Conservation (phyloP, 148 eudicot genomes). For the Heliosperma pusillum region DNA sequence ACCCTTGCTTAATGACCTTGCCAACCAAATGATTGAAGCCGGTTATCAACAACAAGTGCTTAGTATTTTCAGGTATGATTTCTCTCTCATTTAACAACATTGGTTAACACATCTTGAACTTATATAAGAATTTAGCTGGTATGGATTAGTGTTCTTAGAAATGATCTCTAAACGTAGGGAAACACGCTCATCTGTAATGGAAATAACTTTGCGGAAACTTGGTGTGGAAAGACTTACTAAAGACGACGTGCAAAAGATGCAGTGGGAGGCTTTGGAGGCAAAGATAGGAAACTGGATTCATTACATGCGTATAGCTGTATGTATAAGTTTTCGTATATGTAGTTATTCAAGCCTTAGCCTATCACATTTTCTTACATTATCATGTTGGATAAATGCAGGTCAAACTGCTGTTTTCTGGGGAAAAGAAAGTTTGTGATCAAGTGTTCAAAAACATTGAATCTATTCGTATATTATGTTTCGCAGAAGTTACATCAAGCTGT, state of each 20-base stretch:
- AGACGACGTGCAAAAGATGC: constrained; percentile 96
- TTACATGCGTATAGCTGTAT: constrained; percentile 83
- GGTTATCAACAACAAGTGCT: constrained; percentile 78
- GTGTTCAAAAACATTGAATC: constrained; percentile 54
- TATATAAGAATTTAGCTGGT: too few species aligned
- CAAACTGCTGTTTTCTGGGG: constrained; percentile 70
- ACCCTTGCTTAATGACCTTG: constrained; percentile 67
- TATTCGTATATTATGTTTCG: constrained; percentile 66
- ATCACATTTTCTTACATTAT: background rate
- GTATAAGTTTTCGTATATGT: constrained; percentile 4
- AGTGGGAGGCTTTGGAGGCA: constrained; percentile 90
- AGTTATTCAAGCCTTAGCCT: background rate
- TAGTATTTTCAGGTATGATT: constrained; percentile 54
- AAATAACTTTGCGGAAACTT: constrained; percentile 67
- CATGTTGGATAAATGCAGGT: constrained; percentile 44
- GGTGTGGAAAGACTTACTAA: constrained; percentile 86
- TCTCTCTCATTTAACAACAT: background rate
- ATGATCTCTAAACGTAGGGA: too few species aligned
- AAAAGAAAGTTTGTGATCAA: constrained; percentile 76
- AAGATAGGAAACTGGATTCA: constrained; percentile 98
- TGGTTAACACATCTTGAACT: too few species aligned
- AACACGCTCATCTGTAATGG: constrained; percentile 63
- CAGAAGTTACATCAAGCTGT: constrained; percentile 63
- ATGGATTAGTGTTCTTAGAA: too few species aligned
- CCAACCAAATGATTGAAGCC: constrained; percentile 68